These are phyloP conservation scores for Meyerozyma athensensis DNA, from an alignment of 1,139 yeast genomes.

Conservation along the genomic window DNA sequence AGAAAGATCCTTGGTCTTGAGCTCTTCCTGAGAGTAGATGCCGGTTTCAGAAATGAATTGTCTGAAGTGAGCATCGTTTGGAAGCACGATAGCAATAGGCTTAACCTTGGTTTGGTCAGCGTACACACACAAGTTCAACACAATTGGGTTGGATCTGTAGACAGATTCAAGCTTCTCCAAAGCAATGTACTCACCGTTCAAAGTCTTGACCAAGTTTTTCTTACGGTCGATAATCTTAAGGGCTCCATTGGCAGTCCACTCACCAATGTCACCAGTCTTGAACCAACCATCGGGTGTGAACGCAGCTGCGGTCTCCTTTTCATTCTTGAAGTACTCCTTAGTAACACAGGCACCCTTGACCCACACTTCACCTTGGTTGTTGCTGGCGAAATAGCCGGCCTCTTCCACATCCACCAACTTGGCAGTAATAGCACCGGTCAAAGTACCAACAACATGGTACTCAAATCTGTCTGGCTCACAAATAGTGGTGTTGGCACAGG, in stretches of 20 bases:
- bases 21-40: slow-evolving; percentile 43
- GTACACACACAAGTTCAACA: slow-evolving; percentile 82
- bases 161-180: slow-evolving; percentile 84
- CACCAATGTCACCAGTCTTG: slow-evolving; percentile 95
- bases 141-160: slow-evolving; percentile 79
- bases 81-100: slow-evolving; percentile 89
- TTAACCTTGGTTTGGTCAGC: slow-evolving; percentile 84
- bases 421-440: slow-evolving; percentile 78
- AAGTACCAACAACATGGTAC: slow-evolving; percentile 73
- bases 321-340: slow-evolving; percentile 77
- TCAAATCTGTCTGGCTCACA: slow-evolving; percentile 62
- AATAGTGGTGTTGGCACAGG: slow-evolving; percentile 83
- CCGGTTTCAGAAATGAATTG: slow-evolving; percentile 51
- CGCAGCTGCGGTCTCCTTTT: slow-evolving; percentile 72
- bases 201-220: slow-evolving; percentile 93
- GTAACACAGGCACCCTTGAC: slow-evolving; percentile 72
- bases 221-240: slow-evolving; percentile 86
- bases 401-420: slow-evolving; percentile 91
- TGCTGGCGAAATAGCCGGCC: slow-evolving; percentile 86
- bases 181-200: slow-evolving; percentile 97
- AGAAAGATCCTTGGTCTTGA: slow-evolving; percentile 45
- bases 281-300: slow-evolving; percentile 91
- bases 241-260: slow-evolving; percentile 80
- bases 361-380: slow-evolving; percentile 90
- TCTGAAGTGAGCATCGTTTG: slow-evolving; percentile 65